Base-by-base conservation (phyloP, 768 basidiomycete species). In the Phlegmacium glaucopus region DNA sequence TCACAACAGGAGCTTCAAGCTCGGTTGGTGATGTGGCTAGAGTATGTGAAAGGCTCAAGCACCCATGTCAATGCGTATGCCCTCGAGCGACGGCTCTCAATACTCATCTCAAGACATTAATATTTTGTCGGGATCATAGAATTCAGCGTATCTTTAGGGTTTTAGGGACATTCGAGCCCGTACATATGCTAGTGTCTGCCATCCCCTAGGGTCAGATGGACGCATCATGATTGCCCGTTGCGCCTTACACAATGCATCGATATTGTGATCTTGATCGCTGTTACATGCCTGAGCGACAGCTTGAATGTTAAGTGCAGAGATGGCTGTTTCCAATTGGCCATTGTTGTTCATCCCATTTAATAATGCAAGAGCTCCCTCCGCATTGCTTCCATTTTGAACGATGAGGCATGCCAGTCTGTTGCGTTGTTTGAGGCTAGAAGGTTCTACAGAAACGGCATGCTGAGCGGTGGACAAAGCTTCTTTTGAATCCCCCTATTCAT, bases 1-100 rank as follows among this genome's bases (percentile, higher is more conserved):
- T 62, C 69, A 22, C 61, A 60, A n/a, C 70, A 73, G 39, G 68
- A 67, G 18, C 75, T 80, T 61, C 71, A 74, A 50, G 63, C 72
- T 10, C 76, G 73, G 36, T 67, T 90, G 9, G 62, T 69, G 39
- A 82, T 80, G 82, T 90, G 87, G 87, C 64, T 90, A 29, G 71
- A 78, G 27, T 70, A 68, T 22, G 70, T 76, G 9, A 67, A 71
- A 40, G 57, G 65, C 38, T 56, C 64, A 11, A 51, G 45, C 17
- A 29, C 34, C 4, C 15, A 28, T 7, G 45, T 65, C 12, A 63
- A 65, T 11, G 68, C 71, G 12, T 66, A 72, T 46, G 59, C 70
- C 3, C 48, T 79, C 42, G 63, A 73, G 17, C 72, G 76, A 40
- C 80, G 85, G 15, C 62, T 87, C 41, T 64, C 70, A 48, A 67